These are phyloP conservation scores for Abelmoschus esculentus DNA, from an alignment of 345 rosid species.

Conservation along the genomic window DNA sequence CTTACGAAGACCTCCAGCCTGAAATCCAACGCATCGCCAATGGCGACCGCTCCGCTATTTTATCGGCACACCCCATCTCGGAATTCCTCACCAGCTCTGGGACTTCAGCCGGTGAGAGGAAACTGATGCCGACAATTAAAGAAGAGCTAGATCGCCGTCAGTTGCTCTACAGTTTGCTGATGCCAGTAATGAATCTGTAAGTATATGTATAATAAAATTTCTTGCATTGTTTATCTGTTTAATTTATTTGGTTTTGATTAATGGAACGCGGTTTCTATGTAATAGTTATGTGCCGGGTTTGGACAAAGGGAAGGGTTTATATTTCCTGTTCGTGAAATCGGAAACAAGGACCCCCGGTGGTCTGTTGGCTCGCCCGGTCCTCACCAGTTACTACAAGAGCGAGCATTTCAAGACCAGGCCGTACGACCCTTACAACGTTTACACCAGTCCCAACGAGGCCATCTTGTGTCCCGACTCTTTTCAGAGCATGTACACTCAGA, in stretches of 20 bases:
- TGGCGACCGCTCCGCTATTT: conserved; percentile 80
- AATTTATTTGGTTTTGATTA: not conserved
- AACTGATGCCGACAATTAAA: conserved; percentile 86
- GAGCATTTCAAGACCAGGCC: conserved; percentile 83
- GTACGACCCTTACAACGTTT: conserved; percentile 72
- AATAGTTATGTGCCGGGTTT: conserved; percentile 77
- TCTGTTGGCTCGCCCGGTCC: conserved; percentile 74
- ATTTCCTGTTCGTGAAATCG: conserved; percentile 78
- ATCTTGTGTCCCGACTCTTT: conserved; percentile 80
- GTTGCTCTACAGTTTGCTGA: conserved; percentile 76
- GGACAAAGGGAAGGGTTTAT: conserved; percentile 87
- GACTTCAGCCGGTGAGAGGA: conserved; percentile 97
- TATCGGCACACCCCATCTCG: conserved; percentile 80
- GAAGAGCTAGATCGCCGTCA: conserved; percentile 96
- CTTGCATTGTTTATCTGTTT: not conserved
- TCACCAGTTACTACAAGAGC: conserved; percentile 91
- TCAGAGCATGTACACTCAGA: conserved; percentile 95
- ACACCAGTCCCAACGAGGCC: conserved; percentile 91
- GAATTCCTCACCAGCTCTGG: conserved; percentile 99
- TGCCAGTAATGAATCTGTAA: conserved; percentile 98
- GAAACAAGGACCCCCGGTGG: conserved; percentile 92
- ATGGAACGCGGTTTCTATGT: conserved; percentile 13
- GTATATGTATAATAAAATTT: conserved; percentile 9
- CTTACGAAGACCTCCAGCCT: conserved; percentile 80
- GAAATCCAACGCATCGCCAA: conserved; percentile 95